These are phyloP conservation scores for Plasmodium sp. DNA, from an alignment of 169 alveolate species.

Conservation along the genomic window DNA sequence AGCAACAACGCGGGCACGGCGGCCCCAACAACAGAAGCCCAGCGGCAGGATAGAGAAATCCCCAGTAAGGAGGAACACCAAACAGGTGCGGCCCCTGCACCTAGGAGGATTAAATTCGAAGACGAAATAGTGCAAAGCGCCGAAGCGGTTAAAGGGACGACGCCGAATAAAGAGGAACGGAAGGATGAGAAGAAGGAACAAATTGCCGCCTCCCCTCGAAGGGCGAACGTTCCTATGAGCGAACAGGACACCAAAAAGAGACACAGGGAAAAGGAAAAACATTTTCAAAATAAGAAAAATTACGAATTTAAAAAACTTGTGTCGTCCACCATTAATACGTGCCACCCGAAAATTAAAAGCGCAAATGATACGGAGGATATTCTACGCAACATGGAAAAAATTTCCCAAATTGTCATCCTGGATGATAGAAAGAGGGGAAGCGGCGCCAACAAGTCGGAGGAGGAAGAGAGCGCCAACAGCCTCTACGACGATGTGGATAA, in stretches of 20 bases:
- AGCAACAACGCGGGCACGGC: background rate
- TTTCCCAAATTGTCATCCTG: slow-evolving; percentile 35
- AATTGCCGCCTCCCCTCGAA: background rate
- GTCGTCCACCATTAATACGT: slow-evolving; percentile 40
- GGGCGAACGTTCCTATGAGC: background rate
- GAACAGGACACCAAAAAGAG: background rate
- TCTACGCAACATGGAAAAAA: slow-evolving; percentile 41
- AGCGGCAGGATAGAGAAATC: no score
- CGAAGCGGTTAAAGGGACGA: background rate
- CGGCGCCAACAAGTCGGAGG: background rate
- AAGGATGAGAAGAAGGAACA: background rate
- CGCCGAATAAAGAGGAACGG: background rate
- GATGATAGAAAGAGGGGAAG: slow-evolving; percentile 11
- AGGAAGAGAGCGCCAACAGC: slow-evolving; percentile 17
- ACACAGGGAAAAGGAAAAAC: background rate
- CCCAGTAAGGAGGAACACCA: background rate
- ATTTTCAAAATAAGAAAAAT: background rate
- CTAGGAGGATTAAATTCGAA: slow-evolving; percentile 11
- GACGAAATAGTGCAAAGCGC: background rate
- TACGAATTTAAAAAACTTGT: slow-evolving; percentile 42
- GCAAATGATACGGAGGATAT: slow-evolving; percentile 39
- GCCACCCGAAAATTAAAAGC: slow-evolving; percentile 51
- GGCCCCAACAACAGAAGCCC: background rate
- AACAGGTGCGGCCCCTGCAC: background rate
- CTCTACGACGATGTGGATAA: slow-evolving; percentile 59